Conservation (phyloP, 2,329 filamentous ascomycete genomes). For the Cadophora luteo-olivacea region DNA sequence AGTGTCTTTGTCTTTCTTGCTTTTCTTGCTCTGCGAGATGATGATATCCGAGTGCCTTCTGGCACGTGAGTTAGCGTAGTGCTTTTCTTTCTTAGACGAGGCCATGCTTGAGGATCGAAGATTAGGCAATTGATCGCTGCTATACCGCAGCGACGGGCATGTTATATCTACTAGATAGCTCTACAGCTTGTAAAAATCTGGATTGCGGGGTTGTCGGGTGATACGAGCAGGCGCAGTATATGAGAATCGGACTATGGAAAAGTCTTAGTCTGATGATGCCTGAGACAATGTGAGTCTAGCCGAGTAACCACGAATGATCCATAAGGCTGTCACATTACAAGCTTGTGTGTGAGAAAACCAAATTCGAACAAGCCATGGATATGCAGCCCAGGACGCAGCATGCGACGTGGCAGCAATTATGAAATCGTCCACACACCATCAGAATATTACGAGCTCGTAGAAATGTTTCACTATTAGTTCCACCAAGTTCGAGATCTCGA, state of each 20-base stretch:
- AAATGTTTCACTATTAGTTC: slow-evolving; percentile 26
- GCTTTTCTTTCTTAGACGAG: slow-evolving; percentile 39
- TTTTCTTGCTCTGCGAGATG: slow-evolving; percentile 35
- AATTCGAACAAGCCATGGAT: slow-evolving; percentile 11
- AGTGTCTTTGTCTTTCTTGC: slow-evolving; percentile 39
- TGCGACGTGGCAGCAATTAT: slow-evolving; percentile 21
- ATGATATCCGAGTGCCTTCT: slow-evolving; percentile 35
- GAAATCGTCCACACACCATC: slow-evolving; percentile 22
- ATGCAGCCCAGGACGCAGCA: slow-evolving; percentile 6
- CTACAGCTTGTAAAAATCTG: neutral
- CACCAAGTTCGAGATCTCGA: slow-evolving; percentile 14
- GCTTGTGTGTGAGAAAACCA: slow-evolving; percentile 10
- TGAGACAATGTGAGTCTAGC: slow-evolving; percentile 7
- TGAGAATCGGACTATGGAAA: slow-evolving; percentile 15
- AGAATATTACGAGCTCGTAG: slow-evolving; percentile 3
- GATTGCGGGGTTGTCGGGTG: slow-evolving; percentile 19
- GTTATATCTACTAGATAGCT: neutral
- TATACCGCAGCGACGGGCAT: neutral
- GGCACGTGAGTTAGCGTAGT: slow-evolving; percentile 36
- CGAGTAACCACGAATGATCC: slow-evolving; percentile 9
- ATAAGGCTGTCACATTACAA: slow-evolving; percentile 18
- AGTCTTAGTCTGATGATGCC: slow-evolving; percentile 13
- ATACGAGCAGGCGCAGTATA: slow-evolving; percentile 18
- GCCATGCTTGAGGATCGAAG: slow-evolving; percentile 32
- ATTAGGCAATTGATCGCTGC: neutral